These are phyloP conservation scores for Odonthalia washingtoniensis DNA, from an alignment of 31 red algal genomes.

Conservation along the genomic window DNA sequence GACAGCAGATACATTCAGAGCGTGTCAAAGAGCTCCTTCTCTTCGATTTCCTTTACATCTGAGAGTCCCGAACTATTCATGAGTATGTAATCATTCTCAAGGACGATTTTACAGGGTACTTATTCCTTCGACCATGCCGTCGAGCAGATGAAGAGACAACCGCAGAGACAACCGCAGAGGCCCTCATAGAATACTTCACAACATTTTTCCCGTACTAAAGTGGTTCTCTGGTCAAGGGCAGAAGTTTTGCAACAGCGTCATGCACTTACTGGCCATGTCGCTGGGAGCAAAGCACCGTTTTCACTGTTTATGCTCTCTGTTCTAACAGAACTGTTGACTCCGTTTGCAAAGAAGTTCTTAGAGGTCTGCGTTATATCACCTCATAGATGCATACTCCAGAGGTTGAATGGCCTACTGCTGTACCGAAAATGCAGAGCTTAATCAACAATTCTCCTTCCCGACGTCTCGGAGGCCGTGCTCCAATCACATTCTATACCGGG, in stretches of 20 bases:
- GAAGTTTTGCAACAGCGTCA: slow-evolving; percentile 27
- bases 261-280: slow-evolving; percentile 2
- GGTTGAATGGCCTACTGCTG: slow-evolving; percentile 13
- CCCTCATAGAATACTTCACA: slow-evolving; percentile 43
- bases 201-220: neutral
- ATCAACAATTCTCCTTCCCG: slow-evolving; percentile 23
- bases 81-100: slow-evolving; percentile 34
- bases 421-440: slow-evolving; percentile 14
- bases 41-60: slow-evolving; percentile 57
- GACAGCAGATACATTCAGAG: slow-evolving; percentile 35
- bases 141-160: slow-evolving; percentile 28
- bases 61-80: neutral
- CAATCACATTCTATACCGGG: slow-evolving; percentile 20
- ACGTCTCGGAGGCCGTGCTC: slow-evolving; percentile 1
- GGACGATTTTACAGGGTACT: slow-evolving; percentile 39
- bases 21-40: slow-evolving; percentile 25
- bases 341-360: slow-evolving; percentile 24
- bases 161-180: slow-evolving; percentile 25
- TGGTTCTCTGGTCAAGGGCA: slow-evolving; percentile 41
- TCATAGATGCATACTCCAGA: slow-evolving; percentile 25
- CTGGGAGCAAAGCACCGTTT: slow-evolving; percentile 28
- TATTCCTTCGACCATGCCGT: neutral
- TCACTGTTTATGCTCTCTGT: slow-evolving; percentile 11
- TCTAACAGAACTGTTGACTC: slow-evolving; percentile 20
- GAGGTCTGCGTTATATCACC: neutral